phyloP scores from a whole-genome alignment of 495 filamentous ascomycete genomes.

The Aspergillus sclerotioniger region DNA sequence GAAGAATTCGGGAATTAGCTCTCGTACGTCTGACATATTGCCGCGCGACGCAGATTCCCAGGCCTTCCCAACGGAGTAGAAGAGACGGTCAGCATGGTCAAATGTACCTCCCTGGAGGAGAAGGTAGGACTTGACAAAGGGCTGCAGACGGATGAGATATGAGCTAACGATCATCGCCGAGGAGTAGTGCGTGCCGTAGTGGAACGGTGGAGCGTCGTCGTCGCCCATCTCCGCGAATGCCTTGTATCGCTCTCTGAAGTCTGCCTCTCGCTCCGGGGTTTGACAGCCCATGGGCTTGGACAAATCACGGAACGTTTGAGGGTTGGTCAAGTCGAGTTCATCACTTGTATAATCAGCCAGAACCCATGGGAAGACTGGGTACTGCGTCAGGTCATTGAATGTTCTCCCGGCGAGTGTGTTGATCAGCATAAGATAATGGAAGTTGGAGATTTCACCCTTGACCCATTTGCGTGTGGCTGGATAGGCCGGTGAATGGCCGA shows the following conservation, averaged over 20 bases:
- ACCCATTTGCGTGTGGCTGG: constrained; percentile 89
- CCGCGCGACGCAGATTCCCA: constrained; percentile 88
- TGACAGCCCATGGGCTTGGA: constrained; percentile 98
- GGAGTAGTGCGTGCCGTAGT: constrained; percentile 98
- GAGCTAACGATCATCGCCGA: constrained; percentile 98
- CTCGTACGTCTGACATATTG: constrained; percentile 90
- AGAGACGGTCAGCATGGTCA: constrained; percentile 92
- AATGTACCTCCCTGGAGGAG: constrained; percentile 95
- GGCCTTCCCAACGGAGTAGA: constrained; percentile 87
- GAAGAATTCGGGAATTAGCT: constrained; percentile 95
- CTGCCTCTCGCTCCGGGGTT: constrained; percentile 65
- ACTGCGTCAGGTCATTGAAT: constrained; percentile 97
- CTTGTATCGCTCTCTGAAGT: constrained; percentile 79
- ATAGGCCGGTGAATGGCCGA: constrained; percentile 68
- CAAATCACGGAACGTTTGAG: constrained; percentile 82
- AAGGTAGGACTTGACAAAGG: constrained; percentile 95
- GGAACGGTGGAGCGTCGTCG: constrained; percentile 73
- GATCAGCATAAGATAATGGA: constrained; percentile 96
- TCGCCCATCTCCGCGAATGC: constrained; percentile 92
- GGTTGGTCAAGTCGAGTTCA: constrained; percentile 84
- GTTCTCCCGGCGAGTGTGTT: constrained; percentile 97
- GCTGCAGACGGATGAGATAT: constrained; percentile 91
- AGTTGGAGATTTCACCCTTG: constrained; percentile 94
- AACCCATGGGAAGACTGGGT: constrained; percentile 98
- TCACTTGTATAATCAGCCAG: constrained; percentile 94